Evolutionary conservation across 2,329 filamentous ascomycete genomes (phyloP), one percentile per base, ranked within the genome.

Genomic region (Diaporthe ampelina): DNA sequence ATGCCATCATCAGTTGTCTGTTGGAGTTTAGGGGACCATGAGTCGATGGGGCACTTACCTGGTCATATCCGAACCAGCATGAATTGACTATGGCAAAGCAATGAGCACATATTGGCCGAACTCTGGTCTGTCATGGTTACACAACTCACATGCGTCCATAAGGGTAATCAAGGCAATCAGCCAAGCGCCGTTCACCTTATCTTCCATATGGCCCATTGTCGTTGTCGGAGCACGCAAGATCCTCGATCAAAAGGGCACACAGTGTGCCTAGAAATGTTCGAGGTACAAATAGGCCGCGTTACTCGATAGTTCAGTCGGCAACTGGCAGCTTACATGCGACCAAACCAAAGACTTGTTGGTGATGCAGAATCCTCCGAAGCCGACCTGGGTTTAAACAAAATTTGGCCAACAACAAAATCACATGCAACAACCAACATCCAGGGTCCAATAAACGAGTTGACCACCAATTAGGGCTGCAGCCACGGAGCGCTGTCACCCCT

Each of bases 21-120:
- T 40, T 40, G 8, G 35, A 37, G 35, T 37, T 10, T 11, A 37
- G 37, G 37, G n/a, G n/a, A n/a, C n/a, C n/a, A n/a, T n/a, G n/a
- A 40, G 37, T 40, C 7, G 2, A 32, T 24, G 57, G 13, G 3
- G 3, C 9, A 9, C 74, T 73, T 10, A 76, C 74, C 61, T 76
- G 75, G 29, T 76, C 75, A 61, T 76, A 76, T 21, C 75, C 75
- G 15, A 76, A 76, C 75, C 75, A 76, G 35, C 73, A 76, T 17
- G 73, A 75, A 45, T 74, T 75, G 21, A 69, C 74, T 76, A 15
- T 40, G 29, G 29, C 26, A 58, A 5, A 32, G 19, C 1, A 13
- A 43, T 58, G 5, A 58, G 8, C 40, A 29, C 19, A 6, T 24
- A 5, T 13, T 6, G 2, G 24, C 43, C 0, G n/a, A 74, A 54